phyloP scores from a whole-genome alignment of 352 stramenopile species.

The Phytophthora rubi region DNA sequence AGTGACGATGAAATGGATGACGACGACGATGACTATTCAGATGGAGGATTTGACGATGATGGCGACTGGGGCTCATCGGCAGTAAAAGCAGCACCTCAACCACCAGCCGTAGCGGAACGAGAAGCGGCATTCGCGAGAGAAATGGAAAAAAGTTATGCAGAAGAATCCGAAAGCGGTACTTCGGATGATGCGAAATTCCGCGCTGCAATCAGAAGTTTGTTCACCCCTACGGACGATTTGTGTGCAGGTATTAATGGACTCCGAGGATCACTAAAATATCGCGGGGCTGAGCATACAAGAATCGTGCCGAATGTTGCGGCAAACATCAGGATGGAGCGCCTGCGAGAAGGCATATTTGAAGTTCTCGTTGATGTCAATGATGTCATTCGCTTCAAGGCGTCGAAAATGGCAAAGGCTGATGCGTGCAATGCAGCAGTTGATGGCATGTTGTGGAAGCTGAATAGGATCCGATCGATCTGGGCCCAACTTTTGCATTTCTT shows the following conservation, averaged over 20 bases:
- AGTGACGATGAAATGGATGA: slow-evolving; percentile 72
- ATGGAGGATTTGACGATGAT: slow-evolving; percentile 39
- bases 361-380: slow-evolving; percentile 72
- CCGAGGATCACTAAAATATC: slow-evolving; percentile 67
- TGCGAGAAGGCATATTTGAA: slow-evolving; percentile 65
- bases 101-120: slow-evolving; percentile 10
- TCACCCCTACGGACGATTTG: slow-evolving; percentile 68
- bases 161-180: slow-evolving; percentile 46
- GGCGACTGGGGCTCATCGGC: slow-evolving; percentile 44
- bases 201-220: slow-evolving; percentile 76
- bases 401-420: slow-evolving; percentile 54
- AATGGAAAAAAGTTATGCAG: slow-evolving; percentile 53
- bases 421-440: slow-evolving; percentile 70
- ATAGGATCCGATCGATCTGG: slow-evolving; percentile 61
- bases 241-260: slow-evolving; percentile 65
- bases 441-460: slow-evolving; percentile 60
- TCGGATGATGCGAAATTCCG: slow-evolving; percentile 69
- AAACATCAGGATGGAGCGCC: slow-evolving; percentile 67
- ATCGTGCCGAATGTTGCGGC: slow-evolving; percentile 76
- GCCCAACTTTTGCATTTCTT: slow-evolving; percentile 77
- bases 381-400: slow-evolving; percentile 57
- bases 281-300: slow-evolving; percentile 45
- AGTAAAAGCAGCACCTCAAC: slow-evolving; percentile 28
- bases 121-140: slow-evolving; percentile 38
- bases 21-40: slow-evolving; percentile 64